Evolutionary conservation across 306 rosid genomes (phyloP).

Genomic region (Bauhinia variegata): DNA sequence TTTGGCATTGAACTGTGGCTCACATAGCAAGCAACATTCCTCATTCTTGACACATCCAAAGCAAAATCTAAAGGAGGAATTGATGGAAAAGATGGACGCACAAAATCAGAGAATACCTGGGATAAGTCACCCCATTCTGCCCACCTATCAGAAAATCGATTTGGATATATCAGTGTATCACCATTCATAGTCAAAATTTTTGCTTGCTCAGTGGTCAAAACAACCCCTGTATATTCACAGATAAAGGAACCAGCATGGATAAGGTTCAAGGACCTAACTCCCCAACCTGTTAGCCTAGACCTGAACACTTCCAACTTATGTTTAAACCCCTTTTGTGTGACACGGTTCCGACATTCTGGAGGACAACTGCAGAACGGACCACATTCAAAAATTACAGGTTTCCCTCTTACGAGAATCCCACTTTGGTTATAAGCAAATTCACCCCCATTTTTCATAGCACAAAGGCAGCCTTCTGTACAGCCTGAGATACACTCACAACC

Average conservation of each 20-base stretch:
- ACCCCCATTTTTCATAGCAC: slow-evolving; percentile 83
- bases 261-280: slow-evolving; percentile 93
- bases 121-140: slow-evolving; percentile 95
- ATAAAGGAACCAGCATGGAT: slow-evolving; percentile 92
- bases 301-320: slow-evolving; percentile 81
- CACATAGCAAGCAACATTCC: slow-evolving; percentile 95
- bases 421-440: slow-evolving; percentile 64
- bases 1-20: slow-evolving; percentile 85
- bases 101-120: slow-evolving; percentile 55
- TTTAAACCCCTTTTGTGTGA: slow-evolving; percentile 69
- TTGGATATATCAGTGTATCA: slow-evolving; percentile 73
- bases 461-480: slow-evolving; percentile 70
- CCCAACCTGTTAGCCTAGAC: slow-evolving; percentile 93
- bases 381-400: slow-evolving; percentile 85
- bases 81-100: slow-evolving; percentile 73
- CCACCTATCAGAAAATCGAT: slow-evolving; percentile 78
- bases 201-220: slow-evolving; percentile 81
- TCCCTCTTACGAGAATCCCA: slow-evolving; percentile 84
- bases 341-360: slow-evolving; percentile 78
- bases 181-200: slow-evolving; percentile 83
- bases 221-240: slow-evolving; percentile 90
- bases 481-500: slow-evolving; percentile 72
- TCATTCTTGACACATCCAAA: slow-evolving; percentile 88
- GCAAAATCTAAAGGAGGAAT: slow-evolving; percentile 92
- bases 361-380: slow-evolving; percentile 81